These are phyloP conservation scores for Apiotrichum porosum DNA, from an alignment of 1,284 basidiomycete genomes.

Conservation along the genomic window DNA sequence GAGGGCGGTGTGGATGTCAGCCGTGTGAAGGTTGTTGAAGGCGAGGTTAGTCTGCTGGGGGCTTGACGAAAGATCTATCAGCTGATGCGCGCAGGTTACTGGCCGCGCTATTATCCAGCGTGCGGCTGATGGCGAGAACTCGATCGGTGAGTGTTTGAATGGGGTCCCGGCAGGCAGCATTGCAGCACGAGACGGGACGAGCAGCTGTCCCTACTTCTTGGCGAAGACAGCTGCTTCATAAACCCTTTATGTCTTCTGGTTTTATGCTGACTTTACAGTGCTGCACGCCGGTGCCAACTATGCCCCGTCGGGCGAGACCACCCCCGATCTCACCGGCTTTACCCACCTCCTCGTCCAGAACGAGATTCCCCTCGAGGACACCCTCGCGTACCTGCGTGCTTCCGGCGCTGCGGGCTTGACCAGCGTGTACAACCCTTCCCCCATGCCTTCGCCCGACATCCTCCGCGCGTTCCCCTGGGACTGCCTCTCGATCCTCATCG, in stretches of 20 bases:
- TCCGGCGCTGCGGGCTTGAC: constrained; percentile 29
- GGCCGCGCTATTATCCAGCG: constrained; percentile 52
- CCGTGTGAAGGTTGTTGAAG: constrained; percentile 25
- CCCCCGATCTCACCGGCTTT: constrained; percentile 18
- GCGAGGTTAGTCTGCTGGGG: constrained; percentile 11
- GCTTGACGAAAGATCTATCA: constrained; percentile 5
- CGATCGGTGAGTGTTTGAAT: constrained; percentile 25
- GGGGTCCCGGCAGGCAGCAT: too few species aligned
- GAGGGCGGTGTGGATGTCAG: constrained; percentile 39
- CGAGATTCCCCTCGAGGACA: constrained; percentile 54
- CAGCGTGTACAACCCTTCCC: constrained; percentile 55
- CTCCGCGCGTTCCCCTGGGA: constrained; percentile 51
- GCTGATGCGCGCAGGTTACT: constrained; percentile 25
- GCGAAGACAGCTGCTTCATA: too few species aligned
- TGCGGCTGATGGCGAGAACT: constrained; percentile 49
- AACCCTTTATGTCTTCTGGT: too few species aligned
- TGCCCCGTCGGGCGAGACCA: constrained; percentile 9
- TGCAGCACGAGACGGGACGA: too few species aligned
- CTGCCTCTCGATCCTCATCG: constrained; percentile 51
- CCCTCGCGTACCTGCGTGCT: constrained; percentile 45
- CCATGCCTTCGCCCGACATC: constrained; percentile 50
- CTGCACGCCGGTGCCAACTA: constrained; percentile 47
- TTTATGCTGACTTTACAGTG: constrained; percentile 28
- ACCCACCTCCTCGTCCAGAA: constrained; percentile 56
- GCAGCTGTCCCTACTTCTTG: too few species aligned